Evolutionary conservation across 2,329 filamentous ascomycete species (phyloP).

Genomic region (Aspergillus hiratsukae): DNA sequence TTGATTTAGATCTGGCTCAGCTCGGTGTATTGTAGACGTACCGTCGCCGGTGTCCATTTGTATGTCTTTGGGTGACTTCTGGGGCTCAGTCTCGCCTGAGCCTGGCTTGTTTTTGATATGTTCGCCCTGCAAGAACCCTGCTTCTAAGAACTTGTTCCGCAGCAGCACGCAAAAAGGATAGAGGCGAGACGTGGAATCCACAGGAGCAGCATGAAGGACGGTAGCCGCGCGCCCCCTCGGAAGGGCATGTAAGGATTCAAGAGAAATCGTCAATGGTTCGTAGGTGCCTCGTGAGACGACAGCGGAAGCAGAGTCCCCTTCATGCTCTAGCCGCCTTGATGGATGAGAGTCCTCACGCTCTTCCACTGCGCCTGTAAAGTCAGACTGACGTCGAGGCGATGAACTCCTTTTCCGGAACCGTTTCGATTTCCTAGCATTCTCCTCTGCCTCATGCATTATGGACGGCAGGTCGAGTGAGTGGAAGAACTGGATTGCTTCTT

Average conservation of each 20-base stretch:
- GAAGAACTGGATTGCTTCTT: constrained; percentile 45
- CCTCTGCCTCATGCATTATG: constrained; percentile 33
- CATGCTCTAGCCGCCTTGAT: not conserved
- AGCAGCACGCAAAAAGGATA: constrained; percentile 40
- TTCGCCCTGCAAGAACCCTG: constrained; percentile 37
- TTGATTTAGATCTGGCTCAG: not conserved
- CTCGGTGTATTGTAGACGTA: not conserved
- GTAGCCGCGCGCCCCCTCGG: constrained; percentile 34
- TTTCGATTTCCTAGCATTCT: constrained; percentile 12
- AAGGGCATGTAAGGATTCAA: constrained; percentile 41
- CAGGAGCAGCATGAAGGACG: constrained; percentile 36
- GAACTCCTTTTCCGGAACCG: not conserved
- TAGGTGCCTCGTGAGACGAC: not conserved
- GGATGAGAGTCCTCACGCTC: not conserved
- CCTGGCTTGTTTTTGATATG: constrained; percentile 11
- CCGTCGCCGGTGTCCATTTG: not conserved
- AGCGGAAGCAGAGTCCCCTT: not conserved
- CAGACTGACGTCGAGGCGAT: not conserved
- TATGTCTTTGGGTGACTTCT: not conserved
- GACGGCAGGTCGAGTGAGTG: constrained; percentile 41
- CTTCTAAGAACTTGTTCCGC: constrained; percentile 40
- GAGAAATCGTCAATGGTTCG: constrained; percentile 38
- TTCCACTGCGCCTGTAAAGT: not conserved
- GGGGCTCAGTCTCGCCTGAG: not conserved
- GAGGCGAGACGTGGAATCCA: constrained; percentile 37